phyloP scores from a whole-genome alignment of 2,329 filamentous ascomycete species.

The Aspergillus unguis region DNA sequence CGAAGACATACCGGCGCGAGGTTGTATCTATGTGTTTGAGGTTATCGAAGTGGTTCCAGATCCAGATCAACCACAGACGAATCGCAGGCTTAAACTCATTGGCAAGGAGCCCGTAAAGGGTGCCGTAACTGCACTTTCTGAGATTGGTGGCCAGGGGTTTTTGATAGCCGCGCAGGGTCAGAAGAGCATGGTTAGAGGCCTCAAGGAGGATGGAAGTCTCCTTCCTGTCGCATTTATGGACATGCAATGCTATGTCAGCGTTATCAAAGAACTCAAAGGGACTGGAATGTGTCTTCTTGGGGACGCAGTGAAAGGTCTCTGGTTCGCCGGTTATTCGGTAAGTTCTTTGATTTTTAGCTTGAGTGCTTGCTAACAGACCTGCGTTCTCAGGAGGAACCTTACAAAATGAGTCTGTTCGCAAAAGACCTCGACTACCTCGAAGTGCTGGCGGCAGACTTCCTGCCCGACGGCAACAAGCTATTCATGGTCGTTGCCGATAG shows the following conservation, averaged over 20 bases:
- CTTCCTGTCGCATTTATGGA: conserved; percentile 96
- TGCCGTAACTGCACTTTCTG: conserved; percentile 80
- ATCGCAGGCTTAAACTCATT: conserved; percentile 78
- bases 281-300: conserved; percentile 85
- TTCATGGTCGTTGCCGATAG: conserved; percentile 80
- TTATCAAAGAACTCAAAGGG: conserved; percentile 76
- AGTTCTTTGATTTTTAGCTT: conserved; percentile 16
- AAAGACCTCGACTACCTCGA: conserved; percentile 78
- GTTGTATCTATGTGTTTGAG: conserved; percentile 85
- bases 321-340: conserved; percentile 89
- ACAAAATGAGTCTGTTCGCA: conserved; percentile 88
- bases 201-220: conserved; percentile 91
- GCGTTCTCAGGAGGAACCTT: conserved; percentile 71
- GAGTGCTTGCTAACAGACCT: conserved; percentile 5
- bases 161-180: conserved; percentile 90
- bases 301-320: conserved; percentile 88
- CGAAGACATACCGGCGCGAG: conserved; percentile 83
- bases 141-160: conserved; percentile 81
- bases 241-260: conserved; percentile 88
- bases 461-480: conserved; percentile 79
- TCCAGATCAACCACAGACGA: conserved; percentile 78
- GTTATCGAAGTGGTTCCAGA: conserved; percentile 89
- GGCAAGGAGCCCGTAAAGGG: conserved; percentile 90
- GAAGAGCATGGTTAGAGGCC: conserved; percentile 92
- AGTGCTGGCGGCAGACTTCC: conserved; percentile 76